Percentiles rank a stretch among this genome's conserved stretches.
These are phyloP conservation scores for Candida verbasci DNA, from an alignment of 805 yeast species.

Conservation along the genomic window DNA sequence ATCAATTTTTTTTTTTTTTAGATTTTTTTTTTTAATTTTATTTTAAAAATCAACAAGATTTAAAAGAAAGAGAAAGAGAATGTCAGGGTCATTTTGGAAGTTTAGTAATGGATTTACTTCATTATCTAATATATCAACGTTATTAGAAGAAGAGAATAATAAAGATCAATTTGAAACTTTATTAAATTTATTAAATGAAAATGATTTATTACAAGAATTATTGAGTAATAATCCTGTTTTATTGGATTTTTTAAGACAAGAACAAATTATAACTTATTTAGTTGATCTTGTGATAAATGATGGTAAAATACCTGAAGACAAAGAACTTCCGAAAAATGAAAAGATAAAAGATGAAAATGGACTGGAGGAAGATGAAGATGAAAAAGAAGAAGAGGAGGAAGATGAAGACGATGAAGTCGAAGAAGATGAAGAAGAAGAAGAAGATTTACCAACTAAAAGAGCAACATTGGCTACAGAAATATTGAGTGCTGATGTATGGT, in stretches of 20 bases:
- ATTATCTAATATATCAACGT: conserved; percentile 35
- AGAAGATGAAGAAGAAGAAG: conserved; percentile 27
- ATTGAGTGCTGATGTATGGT: conserved; percentile 89
- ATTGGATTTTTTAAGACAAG: conserved; percentile 39
- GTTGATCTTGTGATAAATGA: conserved; percentile 36
- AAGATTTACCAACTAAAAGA: conserved; percentile 30
- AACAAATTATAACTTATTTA: conserved; percentile 29
- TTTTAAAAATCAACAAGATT: neutral
- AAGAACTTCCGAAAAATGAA: conserved; percentile 5
- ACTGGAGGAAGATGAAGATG: conserved; percentile 4
- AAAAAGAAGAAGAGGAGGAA: conserved; percentile 5
- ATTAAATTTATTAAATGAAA: conserved; percentile 36
- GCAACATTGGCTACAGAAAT: conserved; percentile 74
- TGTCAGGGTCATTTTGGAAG: conserved; percentile 48
- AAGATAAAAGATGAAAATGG: conserved; percentile 3
- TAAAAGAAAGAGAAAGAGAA: conserved; percentile 10
- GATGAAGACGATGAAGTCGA: conserved; percentile 19
- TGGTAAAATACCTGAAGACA: conserved; percentile 48
- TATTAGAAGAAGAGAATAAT: conserved; percentile 32
- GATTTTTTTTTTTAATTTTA: conserved; percentile 1
- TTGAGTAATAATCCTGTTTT: conserved; percentile 38
- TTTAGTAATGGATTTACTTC: conserved; percentile 44
- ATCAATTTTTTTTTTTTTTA: conserved; percentile 2
- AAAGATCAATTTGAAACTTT: conserved; percentile 21
- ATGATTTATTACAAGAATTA: conserved; percentile 40